phyloP scores from a whole-genome alignment of 1,139 yeast genomes.

The Magnusiomyces paraingens region DNA sequence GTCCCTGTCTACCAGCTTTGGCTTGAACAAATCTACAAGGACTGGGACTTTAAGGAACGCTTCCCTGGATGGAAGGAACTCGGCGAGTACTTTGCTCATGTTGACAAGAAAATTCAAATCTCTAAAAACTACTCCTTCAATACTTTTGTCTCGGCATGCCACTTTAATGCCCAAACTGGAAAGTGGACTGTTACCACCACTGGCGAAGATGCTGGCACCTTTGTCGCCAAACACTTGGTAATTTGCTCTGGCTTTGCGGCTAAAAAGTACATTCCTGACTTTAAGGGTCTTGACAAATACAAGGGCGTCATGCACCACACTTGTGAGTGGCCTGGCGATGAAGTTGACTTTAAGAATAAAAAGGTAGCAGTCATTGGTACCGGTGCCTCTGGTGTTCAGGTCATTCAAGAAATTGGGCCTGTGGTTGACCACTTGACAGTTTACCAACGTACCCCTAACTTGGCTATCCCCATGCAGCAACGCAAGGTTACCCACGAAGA shows the following conservation, averaged over 20 bases:
- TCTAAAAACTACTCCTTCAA: conserved; percentile 33
- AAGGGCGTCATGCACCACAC: conserved; percentile 46
- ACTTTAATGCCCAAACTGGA: conserved; percentile 34
- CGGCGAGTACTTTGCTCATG: conserved; percentile 41
- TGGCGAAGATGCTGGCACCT: conserved; percentile 14
- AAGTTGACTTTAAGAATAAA: conserved; percentile 35
- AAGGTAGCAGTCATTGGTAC: conserved; percentile 41
- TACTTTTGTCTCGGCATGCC: conserved; percentile 32
- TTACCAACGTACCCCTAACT: conserved; percentile 29
- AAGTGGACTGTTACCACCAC: conserved; percentile 37
- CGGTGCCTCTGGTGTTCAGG: conserved; percentile 43
- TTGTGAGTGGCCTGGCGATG: conserved; percentile 42
- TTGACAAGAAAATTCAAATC: conserved; percentile 37
- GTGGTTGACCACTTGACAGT: conserved; percentile 22
- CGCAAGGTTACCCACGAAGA: conserved; percentile 11
- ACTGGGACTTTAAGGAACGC: conserved; percentile 40
- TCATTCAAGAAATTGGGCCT: conserved; percentile 31
- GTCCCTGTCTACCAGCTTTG: conserved; percentile 48
- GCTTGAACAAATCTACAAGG: conserved; percentile 38
- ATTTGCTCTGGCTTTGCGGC: conserved; percentile 32
- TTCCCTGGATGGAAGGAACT: conserved; percentile 46
- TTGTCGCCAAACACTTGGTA: conserved; percentile 32
- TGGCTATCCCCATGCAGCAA: conserved; percentile 27
- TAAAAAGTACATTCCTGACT: conserved; percentile 24
- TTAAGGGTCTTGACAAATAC: conserved; percentile 36